These are phyloP conservation scores for Phytophthora pisi DNA, from an alignment of 352 stramenopile species.

Conservation along the genomic window DNA sequence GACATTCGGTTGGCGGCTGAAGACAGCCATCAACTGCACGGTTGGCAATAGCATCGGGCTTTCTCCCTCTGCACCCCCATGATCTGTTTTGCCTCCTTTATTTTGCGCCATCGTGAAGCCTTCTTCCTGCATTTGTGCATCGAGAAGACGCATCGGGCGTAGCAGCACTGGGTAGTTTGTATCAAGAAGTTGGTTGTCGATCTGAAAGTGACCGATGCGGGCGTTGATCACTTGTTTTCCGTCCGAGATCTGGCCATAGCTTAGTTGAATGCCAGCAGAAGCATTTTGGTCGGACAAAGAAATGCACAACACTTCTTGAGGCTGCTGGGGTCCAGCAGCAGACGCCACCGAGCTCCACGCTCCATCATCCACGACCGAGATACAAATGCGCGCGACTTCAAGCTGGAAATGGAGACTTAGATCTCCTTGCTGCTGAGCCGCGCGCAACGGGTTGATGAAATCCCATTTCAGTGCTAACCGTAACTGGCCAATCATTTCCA, in stretches of 20 bases:
- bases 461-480: conserved; percentile 84
- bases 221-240: conserved; percentile 82
- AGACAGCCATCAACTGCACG: conserved; percentile 84
- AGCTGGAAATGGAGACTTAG: conserved; percentile 73
- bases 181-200: conserved; percentile 87
- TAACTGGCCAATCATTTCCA: conserved; percentile 79
- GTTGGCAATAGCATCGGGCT: conserved; percentile 66
- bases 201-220: conserved; percentile 77
- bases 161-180: conserved; percentile 87
- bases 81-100: conserved; percentile 20
- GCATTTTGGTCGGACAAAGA: conserved; percentile 75
- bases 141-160: conserved; percentile 66
- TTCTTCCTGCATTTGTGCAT: conserved; percentile 75
- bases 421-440: conserved; percentile 50
- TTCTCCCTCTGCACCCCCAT: conserved; percentile 14
- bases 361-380: conserved; percentile 80
- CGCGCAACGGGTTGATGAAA: conserved; percentile 57
- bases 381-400: conserved; percentile 73
- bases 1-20: conserved; percentile 61
- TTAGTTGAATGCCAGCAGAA: conserved; percentile 76
- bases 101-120: conserved; percentile 34
- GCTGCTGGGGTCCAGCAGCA: conserved; percentile 39
- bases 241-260: conserved; percentile 71
- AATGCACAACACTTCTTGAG: conserved; percentile 75
- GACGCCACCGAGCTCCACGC: conserved; percentile 35